Evolutionary conservation across 2,329 filamentous ascomycete genomes (phyloP).

Genomic region (Dendryphion nanum): DNA sequence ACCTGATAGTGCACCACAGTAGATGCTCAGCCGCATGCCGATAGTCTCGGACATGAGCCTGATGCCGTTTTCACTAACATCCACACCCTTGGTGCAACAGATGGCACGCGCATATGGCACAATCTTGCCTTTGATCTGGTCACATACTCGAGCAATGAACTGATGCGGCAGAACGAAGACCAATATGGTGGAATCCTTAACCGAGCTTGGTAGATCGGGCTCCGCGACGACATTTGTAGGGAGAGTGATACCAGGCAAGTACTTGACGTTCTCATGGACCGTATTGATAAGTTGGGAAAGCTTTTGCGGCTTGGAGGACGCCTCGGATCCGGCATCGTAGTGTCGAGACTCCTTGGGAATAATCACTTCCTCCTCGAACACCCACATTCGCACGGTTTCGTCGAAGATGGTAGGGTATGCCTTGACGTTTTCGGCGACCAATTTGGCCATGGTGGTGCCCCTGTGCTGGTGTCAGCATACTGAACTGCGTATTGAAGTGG

Average conservation of each 20-base stretch:
- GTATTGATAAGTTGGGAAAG: conserved; percentile 89
- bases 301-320: conserved; percentile 71
- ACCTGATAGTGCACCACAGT: conserved; percentile 91
- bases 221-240: conserved; percentile 83
- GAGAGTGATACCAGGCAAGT: conserved; percentile 83
- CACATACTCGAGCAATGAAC: conserved; percentile 86
- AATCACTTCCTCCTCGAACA: conserved; percentile 87
- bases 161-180: conserved; percentile 97
- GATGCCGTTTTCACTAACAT: conserved; percentile 82
- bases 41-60: conserved; percentile 94
- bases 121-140: conserved; percentile 82
- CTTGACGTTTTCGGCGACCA: conserved; percentile 87
- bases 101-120: conserved; percentile 89
- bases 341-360: conserved; percentile 70
- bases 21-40: conserved; percentile 85
- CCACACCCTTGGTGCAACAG: conserved; percentile 97
- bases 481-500: background rate
- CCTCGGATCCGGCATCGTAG: conserved; percentile 61
- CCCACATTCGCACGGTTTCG: conserved; percentile 95
- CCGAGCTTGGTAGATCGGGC: conserved; percentile 75
- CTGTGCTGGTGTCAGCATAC: conserved; percentile 43
- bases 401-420: conserved; percentile 80
- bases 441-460: conserved; percentile 97
- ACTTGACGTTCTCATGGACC: conserved; percentile 95
- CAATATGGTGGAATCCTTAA: conserved; percentile 80